A percentile compares a stretch with the other conserved stretches of the same genome.
Conservation (phyloP, 2,329 filamentous ascomycete genomes). For the Aspergillus persii region DNA sequence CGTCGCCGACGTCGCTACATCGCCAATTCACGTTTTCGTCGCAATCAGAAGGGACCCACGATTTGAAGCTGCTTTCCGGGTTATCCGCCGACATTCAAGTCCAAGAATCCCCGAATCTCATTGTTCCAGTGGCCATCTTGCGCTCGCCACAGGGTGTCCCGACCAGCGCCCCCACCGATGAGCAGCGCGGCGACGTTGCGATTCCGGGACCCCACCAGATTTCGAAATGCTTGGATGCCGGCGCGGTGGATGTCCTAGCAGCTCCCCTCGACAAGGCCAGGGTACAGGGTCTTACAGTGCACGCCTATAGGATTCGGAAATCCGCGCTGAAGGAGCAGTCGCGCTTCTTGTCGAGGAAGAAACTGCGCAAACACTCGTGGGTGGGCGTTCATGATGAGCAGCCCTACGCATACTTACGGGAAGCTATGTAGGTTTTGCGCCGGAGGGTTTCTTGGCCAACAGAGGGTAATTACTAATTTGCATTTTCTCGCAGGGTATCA, state of each 20-base stretch:
- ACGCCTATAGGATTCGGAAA: slow-evolving; percentile 79
- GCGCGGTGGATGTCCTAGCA: slow-evolving; percentile 80
- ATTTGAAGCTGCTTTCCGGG: slow-evolving; percentile 47
- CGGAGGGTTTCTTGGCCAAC: neutral
- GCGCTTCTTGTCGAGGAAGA: slow-evolving; percentile 67
- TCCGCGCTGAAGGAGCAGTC: slow-evolving; percentile 72
- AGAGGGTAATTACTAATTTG: slow-evolving; percentile 5
- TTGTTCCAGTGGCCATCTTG: slow-evolving; percentile 51
- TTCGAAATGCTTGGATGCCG: slow-evolving; percentile 75
- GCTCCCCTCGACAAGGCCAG: slow-evolving; percentile 74
- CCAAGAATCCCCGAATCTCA: slow-evolving; percentile 48
- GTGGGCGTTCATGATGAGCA: slow-evolving; percentile 82
- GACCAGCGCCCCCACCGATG: slow-evolving; percentile 16
- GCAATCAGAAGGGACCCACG: slow-evolving; percentile 48
- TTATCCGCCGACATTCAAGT: slow-evolving; percentile 51
- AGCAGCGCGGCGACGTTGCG: slow-evolving; percentile 26
- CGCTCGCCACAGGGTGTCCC: slow-evolving; percentile 26
- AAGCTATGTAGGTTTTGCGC: slow-evolving; percentile 65
- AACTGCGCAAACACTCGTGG: slow-evolving; percentile 83
- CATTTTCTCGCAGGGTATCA: slow-evolving; percentile 57
- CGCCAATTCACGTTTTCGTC: slow-evolving; percentile 44
- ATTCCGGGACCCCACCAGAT: slow-evolving; percentile 54
- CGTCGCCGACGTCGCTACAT: slow-evolving; percentile 32
- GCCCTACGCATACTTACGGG: slow-evolving; percentile 83
- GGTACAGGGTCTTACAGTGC: slow-evolving; percentile 73